Conservation (phyloP, 129 eudicot species). For the Deinandra increscens region DNA sequence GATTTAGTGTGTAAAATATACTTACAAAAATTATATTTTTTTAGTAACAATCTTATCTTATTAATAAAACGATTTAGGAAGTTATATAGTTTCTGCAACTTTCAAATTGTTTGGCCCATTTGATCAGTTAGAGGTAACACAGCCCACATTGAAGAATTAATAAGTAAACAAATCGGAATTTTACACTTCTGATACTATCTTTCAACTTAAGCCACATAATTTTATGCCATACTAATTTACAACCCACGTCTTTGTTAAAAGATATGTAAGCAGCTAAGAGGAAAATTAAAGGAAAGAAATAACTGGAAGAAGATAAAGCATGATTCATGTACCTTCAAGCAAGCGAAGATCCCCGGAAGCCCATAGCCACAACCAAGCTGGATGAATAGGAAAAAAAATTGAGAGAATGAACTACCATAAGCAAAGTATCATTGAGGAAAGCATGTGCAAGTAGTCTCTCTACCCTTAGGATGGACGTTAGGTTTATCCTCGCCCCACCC, state of each 20-base stretch:
- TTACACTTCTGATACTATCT: neutral
- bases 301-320: neutral
- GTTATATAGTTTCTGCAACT: neutral
- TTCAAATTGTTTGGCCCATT: neutral
- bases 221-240: neutral
- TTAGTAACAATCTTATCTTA: neutral
- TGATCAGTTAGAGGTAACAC: neutral
- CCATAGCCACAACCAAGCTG: slow-evolving; percentile 75
- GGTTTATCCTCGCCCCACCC: no score
- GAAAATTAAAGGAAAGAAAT: neutral
- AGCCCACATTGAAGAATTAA: neutral
- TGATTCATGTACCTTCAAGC: slow-evolving; percentile 53
- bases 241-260: neutral
- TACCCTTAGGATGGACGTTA: no score
- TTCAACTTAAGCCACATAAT: slow-evolving; percentile 2
- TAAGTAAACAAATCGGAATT: neutral
- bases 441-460: no score
- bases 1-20: neutral
- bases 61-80: neutral
- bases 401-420: slow-evolving; percentile 10
- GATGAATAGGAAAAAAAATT: slow-evolving; percentile 5
- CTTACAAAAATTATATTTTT: neutral
- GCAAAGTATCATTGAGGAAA: slow-evolving; percentile 14
- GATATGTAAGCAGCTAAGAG: slow-evolving; percentile 5
- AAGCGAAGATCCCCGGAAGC: slow-evolving; percentile 75